Evolutionary conservation across 1,284 basidiomycete genomes (phyloP).

Genomic region (Anthracocystis panici-leucophaei): DNA sequence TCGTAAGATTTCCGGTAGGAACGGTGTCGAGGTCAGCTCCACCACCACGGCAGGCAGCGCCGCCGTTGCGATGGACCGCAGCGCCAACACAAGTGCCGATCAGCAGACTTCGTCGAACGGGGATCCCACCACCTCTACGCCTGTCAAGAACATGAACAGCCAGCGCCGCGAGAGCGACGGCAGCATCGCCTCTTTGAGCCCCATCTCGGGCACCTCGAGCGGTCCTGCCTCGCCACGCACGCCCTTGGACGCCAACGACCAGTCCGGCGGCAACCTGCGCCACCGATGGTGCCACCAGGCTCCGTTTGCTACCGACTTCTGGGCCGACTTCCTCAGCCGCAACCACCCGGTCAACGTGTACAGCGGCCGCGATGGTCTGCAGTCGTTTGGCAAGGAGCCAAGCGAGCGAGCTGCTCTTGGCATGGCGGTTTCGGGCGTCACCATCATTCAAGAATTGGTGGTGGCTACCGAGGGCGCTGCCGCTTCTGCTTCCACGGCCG

Average conservation of each 20-base stretch:
- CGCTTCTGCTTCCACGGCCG: constrained; percentile 5
- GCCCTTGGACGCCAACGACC: constrained; percentile 43
- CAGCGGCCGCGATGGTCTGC: constrained; percentile 43
- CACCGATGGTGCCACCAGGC: constrained; percentile 67
- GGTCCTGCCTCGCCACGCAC: constrained; percentile 46
- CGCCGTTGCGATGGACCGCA: constrained; percentile 4
- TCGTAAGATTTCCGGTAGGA: constrained; percentile 58
- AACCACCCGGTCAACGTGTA: constrained; percentile 67
- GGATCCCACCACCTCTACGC: constrained; percentile 21
- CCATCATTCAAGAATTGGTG: constrained; percentile 70
- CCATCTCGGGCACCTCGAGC: constrained; percentile 40
- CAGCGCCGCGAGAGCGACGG: constrained; percentile 42
- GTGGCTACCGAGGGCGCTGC: constrained; percentile 55
- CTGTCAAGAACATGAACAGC: constrained; percentile 29
- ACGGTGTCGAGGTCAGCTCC: constrained; percentile 31
- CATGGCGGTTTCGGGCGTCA: constrained; percentile 67
- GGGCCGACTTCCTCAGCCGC: constrained; percentile 68
- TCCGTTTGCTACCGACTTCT: constrained; percentile 69
- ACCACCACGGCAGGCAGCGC: constrained; percentile 20
- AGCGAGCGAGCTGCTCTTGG: constrained; percentile 67
- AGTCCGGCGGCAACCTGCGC: constrained; percentile 36
- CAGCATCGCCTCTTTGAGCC: constrained; percentile 42
- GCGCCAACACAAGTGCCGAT: constrained; percentile 5
- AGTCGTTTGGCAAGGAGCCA: constrained; percentile 67
- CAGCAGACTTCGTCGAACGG: constrained; percentile 11